phyloP scores from a whole-genome alignment of 805 yeast species.

The Suhomyces canberraensis region DNA sequence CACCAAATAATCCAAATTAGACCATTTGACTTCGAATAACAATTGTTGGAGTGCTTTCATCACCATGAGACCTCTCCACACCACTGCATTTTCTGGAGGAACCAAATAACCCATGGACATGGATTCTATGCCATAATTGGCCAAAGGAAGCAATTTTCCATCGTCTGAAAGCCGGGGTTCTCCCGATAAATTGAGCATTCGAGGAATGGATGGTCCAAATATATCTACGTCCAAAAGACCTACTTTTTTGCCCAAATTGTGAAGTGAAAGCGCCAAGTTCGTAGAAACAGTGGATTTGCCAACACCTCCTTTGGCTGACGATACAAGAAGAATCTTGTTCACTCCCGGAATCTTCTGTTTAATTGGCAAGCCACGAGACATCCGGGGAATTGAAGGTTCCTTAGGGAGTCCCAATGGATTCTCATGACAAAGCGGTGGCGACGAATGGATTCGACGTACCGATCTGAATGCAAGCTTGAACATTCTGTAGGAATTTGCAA shows the following conservation, averaged over 20 bases:
- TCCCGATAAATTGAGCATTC: conserved; percentile 61
- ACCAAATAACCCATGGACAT: conserved; percentile 90
- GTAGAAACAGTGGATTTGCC: conserved; percentile 75
- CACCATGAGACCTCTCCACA: conserved; percentile 85
- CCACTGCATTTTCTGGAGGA: conserved; percentile 63
- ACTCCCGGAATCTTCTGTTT: conserved; percentile 59
- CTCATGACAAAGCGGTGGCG: conserved; percentile 22
- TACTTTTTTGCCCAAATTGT: conserved; percentile 48
- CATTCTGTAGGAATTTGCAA: no score
- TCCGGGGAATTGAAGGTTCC: conserved; percentile 33
- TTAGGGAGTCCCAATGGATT: conserved; percentile 42
- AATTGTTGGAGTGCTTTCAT: conserved; percentile 84
- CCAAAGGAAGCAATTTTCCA: conserved; percentile 62
- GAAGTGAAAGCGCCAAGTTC: conserved; percentile 64
- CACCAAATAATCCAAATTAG: conserved; percentile 60
- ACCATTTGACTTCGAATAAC: conserved; percentile 81
- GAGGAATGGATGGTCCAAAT: conserved; percentile 83
- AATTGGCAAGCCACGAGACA: conserved; percentile 54
- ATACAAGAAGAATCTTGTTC: conserved; percentile 56
- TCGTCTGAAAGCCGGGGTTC: conserved; percentile 56
- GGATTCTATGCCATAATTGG: conserved; percentile 71
- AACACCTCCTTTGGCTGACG: conserved; percentile 81
- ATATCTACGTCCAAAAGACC: conserved; percentile 80
- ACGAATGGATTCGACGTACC: conserved; percentile 1
- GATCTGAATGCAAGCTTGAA: not conserved